phyloP scores from a whole-genome alignment of 805 yeast species.

The Scheffersomyces coipomensis region DNA sequence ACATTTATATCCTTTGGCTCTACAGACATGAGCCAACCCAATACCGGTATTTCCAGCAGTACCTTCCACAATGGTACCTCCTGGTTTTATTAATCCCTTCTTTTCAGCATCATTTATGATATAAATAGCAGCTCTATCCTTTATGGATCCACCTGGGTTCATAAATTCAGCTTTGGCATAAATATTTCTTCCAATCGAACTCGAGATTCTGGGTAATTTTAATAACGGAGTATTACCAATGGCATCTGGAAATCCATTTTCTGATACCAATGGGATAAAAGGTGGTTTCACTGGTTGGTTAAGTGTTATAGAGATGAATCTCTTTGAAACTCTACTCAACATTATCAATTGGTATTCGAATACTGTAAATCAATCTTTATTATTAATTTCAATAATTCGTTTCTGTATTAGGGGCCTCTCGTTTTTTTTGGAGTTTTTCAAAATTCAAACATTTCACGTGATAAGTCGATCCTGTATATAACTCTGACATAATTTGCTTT shows the following conservation, averaged over 20 bases:
- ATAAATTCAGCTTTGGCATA: constrained; percentile 90
- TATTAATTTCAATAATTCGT: no score
- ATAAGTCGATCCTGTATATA: no score
- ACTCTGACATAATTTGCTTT: no score
- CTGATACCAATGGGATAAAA: constrained; percentile 64
- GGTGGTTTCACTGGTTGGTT: constrained; percentile 28
- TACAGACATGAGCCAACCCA: constrained; percentile 78
- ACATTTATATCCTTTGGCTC: constrained; percentile 80
- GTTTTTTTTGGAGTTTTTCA: no score
- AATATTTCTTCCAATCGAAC: constrained; percentile 37
- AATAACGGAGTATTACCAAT: constrained; percentile 93
- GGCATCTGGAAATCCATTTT: constrained; percentile 73
- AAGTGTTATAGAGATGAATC: constrained; percentile 14
- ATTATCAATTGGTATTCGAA: no score
- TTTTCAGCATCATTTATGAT: constrained; percentile 77
- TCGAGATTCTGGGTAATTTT: constrained; percentile 22
- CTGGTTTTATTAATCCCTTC: constrained; percentile 60
- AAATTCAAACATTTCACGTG: no score
- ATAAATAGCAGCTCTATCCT: constrained; percentile 84
- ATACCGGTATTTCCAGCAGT: constrained; percentile 97
- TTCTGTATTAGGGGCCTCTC: no score
- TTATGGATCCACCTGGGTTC: constrained; percentile 93
- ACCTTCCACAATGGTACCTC: constrained; percentile 89
- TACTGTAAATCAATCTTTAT: no score
- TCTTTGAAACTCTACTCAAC: constrained; percentile 4